Percentiles rank a stretch among this genome's conserved stretches.
Evolutionary conservation across 2,329 filamentous ascomycete genomes (phyloP).

Genomic region (Scedosporium minutisporum): DNA sequence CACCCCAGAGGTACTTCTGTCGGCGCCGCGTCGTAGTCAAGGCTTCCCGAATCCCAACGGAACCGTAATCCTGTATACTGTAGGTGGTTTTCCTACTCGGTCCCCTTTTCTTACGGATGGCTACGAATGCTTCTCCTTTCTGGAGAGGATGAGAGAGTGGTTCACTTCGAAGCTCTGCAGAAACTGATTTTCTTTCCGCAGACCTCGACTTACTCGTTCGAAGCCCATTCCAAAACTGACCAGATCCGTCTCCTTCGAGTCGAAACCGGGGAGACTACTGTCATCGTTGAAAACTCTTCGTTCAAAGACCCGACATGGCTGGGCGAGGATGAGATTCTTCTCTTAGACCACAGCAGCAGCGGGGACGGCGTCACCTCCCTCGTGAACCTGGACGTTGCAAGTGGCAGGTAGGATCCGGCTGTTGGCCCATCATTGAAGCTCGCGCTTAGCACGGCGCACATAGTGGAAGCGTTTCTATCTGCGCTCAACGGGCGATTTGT

Average conservation of each 20-base stretch:
- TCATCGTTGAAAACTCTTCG: slow-evolving; percentile 54
- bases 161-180: not conserved
- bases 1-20: slow-evolving; percentile 67
- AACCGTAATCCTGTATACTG: slow-evolving; percentile 55
- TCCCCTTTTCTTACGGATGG: not conserved
- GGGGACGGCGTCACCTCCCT: slow-evolving; percentile 39
- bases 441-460: no score
- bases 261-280: slow-evolving; percentile 51
- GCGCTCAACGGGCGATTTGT: no score
- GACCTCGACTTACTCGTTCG: slow-evolving; percentile 70
- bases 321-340: slow-evolving; percentile 50
- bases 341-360: slow-evolving; percentile 34
- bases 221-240: slow-evolving; percentile 56
- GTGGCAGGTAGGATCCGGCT: slow-evolving; percentile 6
- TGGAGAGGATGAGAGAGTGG: no score
- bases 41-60: slow-evolving; percentile 61
- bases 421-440: no score
- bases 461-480: not conserved
- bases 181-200: slow-evolving; percentile 16
- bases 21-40: slow-evolving; percentile 61
- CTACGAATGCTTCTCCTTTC: not conserved
- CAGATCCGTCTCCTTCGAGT: slow-evolving; percentile 67
- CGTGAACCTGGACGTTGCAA: slow-evolving; percentile 22
- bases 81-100: slow-evolving; percentile 20
- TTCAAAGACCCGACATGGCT: slow-evolving; percentile 72